phyloP scores from a whole-genome alignment of 148 eudicot species.

The Polygonum maritimum region DNA sequence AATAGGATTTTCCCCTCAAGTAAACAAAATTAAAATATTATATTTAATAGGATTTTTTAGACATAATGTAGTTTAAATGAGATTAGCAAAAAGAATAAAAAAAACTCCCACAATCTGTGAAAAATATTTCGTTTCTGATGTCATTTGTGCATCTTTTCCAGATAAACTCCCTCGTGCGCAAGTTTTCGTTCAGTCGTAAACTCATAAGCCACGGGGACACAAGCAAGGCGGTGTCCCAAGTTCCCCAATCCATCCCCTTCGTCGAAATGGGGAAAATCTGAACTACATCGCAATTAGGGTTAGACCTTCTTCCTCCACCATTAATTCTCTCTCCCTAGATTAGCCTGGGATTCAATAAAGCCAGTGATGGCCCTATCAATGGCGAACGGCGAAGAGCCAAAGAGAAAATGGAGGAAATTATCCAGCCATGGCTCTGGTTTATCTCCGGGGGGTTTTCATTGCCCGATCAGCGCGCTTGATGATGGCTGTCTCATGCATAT shows the following conservation, averaged over 20 bases:
- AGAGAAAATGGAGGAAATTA: slow-evolving; percentile 34
- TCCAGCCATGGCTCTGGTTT: slow-evolving; percentile 14
- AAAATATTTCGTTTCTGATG: background rate
- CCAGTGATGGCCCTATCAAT: slow-evolving; percentile 3
- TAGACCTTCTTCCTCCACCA: background rate
- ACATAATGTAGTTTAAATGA: background rate
- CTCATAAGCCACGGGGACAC: background rate
- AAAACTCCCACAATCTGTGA: too few relatives aligned
- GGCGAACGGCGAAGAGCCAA: slow-evolving; percentile 17
- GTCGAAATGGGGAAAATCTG: background rate
- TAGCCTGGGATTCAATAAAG: background rate
- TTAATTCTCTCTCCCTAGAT: background rate
- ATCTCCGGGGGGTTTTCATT: slow-evolving; percentile 9
- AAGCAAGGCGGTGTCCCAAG: background rate
- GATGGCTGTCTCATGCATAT: slow-evolving; percentile 98
- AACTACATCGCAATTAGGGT: slow-evolving; percentile 3
- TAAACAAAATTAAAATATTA: too few relatives aligned
- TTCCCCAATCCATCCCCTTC: background rate
- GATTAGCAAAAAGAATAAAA: background rate
- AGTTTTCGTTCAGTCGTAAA: background rate
- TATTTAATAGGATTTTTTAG: too few relatives aligned
- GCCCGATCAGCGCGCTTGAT: slow-evolving; percentile 51
- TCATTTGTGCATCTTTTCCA: background rate
- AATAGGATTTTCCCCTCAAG: too few relatives aligned
- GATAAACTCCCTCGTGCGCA: too few relatives aligned